Percentiles rank a stretch among this genome's conserved stretches.
Evolutionary conservation across 2,329 filamentous ascomycete species (phyloP).

Genomic region (Drechslerella dactyloides): DNA sequence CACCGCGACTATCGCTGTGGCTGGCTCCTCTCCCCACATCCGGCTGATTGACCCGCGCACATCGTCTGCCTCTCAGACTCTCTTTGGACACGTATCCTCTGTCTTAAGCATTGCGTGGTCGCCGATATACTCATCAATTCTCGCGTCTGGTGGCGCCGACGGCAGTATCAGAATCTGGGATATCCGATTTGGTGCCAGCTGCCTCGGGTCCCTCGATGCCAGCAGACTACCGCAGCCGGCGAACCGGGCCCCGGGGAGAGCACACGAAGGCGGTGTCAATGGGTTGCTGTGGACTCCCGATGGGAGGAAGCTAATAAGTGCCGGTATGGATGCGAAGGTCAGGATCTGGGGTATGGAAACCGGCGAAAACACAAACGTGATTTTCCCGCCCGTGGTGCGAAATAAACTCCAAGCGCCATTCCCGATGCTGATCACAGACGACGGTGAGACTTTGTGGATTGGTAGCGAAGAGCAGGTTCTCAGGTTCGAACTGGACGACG

Average conservation of each 20-base stretch:
- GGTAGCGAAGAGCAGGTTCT: slow-evolving; percentile 57
- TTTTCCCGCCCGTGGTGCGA: slow-evolving; percentile 81
- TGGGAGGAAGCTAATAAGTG: slow-evolving; percentile 75
- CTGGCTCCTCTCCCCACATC: slow-evolving; percentile 82
- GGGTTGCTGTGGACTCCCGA: slow-evolving; percentile 83
- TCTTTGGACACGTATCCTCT: slow-evolving; percentile 70
- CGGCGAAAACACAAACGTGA: slow-evolving; percentile 84
- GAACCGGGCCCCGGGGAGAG: slow-evolving; percentile 61
- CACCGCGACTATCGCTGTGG: slow-evolving; percentile 78
- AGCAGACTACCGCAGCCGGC: slow-evolving; percentile 60
- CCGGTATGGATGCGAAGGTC: slow-evolving; percentile 82
- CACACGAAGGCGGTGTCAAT: slow-evolving; percentile 83
- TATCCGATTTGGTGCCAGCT: slow-evolving; percentile 76
- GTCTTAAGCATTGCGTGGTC: slow-evolving; percentile 80
- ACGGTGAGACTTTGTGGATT: slow-evolving; percentile 72
- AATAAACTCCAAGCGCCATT: slow-evolving; percentile 72
- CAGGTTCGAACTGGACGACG: slow-evolving; percentile 75
- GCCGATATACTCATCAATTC: slow-evolving; percentile 75
- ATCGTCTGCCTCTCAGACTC: slow-evolving; percentile 74
- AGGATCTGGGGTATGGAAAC: slow-evolving; percentile 83
- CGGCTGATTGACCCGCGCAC: slow-evolving; percentile 86
- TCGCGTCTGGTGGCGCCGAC: slow-evolving; percentile 84
- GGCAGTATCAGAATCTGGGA: slow-evolving; percentile 87
- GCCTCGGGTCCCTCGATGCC: slow-evolving; percentile 79
- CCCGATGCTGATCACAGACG: slow-evolving; percentile 69